These are phyloP conservation scores for Boletus rex-veris DNA, from an alignment of 768 basidiomycete genomes.

Conservation along the genomic window DNA sequence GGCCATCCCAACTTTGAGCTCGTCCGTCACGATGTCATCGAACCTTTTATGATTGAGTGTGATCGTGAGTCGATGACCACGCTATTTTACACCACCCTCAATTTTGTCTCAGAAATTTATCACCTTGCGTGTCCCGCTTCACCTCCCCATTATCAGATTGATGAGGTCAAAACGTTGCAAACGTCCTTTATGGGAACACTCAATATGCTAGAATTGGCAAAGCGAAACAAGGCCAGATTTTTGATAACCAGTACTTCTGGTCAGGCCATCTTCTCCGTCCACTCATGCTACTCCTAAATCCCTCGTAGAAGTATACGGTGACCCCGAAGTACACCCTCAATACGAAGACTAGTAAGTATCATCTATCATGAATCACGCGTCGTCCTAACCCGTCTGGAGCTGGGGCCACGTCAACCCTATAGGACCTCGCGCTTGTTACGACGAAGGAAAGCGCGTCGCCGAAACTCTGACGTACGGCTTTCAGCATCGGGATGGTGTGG, in stretches of 20 bases:
- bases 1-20: conserved; percentile 99
- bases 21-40: conserved; percentile 95
- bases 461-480: conserved; percentile 97
- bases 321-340: conserved; percentile 98
- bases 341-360: conserved; percentile 83
- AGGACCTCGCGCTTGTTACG: conserved; percentile 98
- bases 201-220: conserved; percentile 98
- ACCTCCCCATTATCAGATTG: conserved; percentile 96
- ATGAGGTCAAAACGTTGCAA: conserved; percentile 97
- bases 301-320: conserved; percentile 87
- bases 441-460: conserved; percentile 98
- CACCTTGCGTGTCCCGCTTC: conserved; percentile 98
- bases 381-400: conserved; percentile 39
- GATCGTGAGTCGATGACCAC: conserved; percentile 61
- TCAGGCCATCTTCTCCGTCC: conserved; percentile 31
- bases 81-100: neutral
- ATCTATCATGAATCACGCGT: neutral
- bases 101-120: conserved; percentile 72
- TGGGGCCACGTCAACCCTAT: conserved; percentile 99
- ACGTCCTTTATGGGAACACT: conserved; percentile 98
- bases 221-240: conserved; percentile 96
- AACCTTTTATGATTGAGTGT: conserved; percentile 98
- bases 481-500: conserved; percentile 90
- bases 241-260: conserved; percentile 93
- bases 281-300: neutral